Evolutionary conservation across 2,329 filamentous ascomycete genomes (phyloP), one percentile per base, ranked within the genome.

Genomic region (Spiromastix sp.): DNA sequence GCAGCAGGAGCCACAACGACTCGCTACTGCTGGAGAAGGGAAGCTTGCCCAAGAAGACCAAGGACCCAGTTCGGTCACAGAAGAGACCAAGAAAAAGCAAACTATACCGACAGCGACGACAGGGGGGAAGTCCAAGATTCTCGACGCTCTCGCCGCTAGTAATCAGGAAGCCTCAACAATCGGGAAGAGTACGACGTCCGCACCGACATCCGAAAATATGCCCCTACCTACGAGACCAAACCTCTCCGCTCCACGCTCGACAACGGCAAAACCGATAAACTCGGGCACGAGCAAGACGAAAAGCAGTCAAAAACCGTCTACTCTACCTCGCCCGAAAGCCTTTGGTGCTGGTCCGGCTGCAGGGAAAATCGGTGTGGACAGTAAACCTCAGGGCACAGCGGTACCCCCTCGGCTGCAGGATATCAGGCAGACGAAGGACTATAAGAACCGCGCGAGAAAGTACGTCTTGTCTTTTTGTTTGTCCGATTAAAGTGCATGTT

Each of bases 341-440:
- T n/a, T n/a, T n/a, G n/a, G n/a, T n/a, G n/a, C n/a, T n/a, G n/a
- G n/a, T n/a, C n/a, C n/a, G n/a, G n/a, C n/a, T n/a, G n/a, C n/a
- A n/a, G n/a, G n/a, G n/a, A n/a, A n/a, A n/a, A n/a, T n/a, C n/a
- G n/a, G n/a, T n/a, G n/a, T n/a, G n/a, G n/a, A n/a, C n/a, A n/a
- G n/a, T n/a, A n/a, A n/a, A n/a, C n/a, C n/a, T n/a, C n/a, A n/a
- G n/a, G n/a, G n/a, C n/a, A n/a, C n/a, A n/a, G n/a, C n/a, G n/a
- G n/a, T n/a, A n/a, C n/a, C n/a, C n/a, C 24, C 28, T 17, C 34
- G 16, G 4, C 31, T 30, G 18, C 30, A 37, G 15, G 58, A 63
- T 47, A 56, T 63, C 26, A 55, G 56, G 29, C 43, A 60, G 39
- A 63, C 60, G n/a, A 57, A 54, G 36, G 53, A 58, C 43, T 63